Base-by-base conservation (phyloP, 2,329 filamentous ascomycete genomes). In the Epichloe coenophiala region DNA sequence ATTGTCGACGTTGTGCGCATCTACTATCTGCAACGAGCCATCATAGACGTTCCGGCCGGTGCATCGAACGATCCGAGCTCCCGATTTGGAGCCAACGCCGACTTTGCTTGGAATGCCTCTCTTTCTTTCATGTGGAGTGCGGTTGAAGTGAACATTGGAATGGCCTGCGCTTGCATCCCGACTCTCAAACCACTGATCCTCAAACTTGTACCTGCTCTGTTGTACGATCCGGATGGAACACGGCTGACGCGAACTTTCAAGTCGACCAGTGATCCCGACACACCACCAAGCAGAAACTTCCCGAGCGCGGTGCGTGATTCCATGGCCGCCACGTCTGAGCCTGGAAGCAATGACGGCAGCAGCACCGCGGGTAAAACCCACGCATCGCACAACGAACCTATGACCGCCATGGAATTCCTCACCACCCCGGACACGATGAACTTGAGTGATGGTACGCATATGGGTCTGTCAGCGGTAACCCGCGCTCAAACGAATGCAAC, bases 91-190 rank as follows among this genome's bases (percentile, higher is more conserved):
- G 71, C 70, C 42, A 72, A 73, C 42, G 59, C 65, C 2, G 71
- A 80, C 52, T 81, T 81, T 58, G 69, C 76, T 50, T 87, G 80
- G 82, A 89, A 91, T 61, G 86, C 87, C 0, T 88, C 87, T 1
- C 69, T 89, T 5, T 87, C 88, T 0, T 84, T 94, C 61, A 91
- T 95, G 86, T 97, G 90, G 91, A 91, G 86, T 15, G 86, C 84
- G 12, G 81, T 96, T 49, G 90, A 96, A 65, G 88, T 95, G 61
- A 93, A 95, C 57, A 74, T 94, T 1, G 90, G 88, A n/a, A 89
- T 96, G 58, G 84, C 89, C 56, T 95, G 88, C 61, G 90, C 86
- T 42, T 95, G 89, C 59, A 86, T 96, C n/a, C 91, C 91, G 8
- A 91, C 86, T 0, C 70, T 96, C 54, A 96, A 96, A 63, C 90